A percentile compares a stretch with the other conserved stretches of the same genome.
Conservation (phyloP, 2,329 filamentous ascomycete genomes). For the Akanthomyces dipterigenus region DNA sequence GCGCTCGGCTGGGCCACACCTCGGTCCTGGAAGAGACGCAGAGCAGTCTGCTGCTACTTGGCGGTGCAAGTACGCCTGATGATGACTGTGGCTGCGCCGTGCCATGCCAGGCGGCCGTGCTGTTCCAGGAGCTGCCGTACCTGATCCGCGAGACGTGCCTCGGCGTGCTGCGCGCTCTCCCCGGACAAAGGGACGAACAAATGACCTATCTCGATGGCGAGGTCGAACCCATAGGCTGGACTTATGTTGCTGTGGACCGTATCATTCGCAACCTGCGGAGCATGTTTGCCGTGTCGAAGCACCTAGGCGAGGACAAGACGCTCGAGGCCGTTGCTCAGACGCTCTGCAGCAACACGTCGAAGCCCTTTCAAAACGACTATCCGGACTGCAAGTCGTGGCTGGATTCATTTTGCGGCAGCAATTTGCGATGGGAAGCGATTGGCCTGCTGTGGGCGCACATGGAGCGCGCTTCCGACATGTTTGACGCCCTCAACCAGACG, state of each 20-base stretch:
- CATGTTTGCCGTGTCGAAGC: conserved; percentile 18
- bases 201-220: conserved; percentile 17
- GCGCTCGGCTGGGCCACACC: background rate
- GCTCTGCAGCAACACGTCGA: conserved; percentile 32
- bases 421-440: conserved; percentile 38
- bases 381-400: conserved; percentile 30
- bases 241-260: conserved; percentile 20
- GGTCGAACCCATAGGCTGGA: conserved; percentile 26
- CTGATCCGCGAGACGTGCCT: conserved; percentile 31
- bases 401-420: conserved; percentile 30
- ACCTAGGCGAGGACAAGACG: background rate
- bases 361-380: conserved; percentile 29
- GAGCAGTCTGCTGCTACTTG: background rate
- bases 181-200: conserved; percentile 19
- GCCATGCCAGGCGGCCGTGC: background rate
- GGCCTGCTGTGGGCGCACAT: conserved; percentile 27
- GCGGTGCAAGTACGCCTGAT: background rate
- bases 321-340: conserved; percentile 30
- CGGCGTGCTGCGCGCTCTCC: conserved; percentile 30
- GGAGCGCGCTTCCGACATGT: conserved; percentile 3
- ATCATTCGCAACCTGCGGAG: conserved; percentile 27
- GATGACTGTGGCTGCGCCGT: background rate
- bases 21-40: conserved; percentile 7
- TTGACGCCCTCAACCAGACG: background rate
- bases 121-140: conserved; percentile 17